These are phyloP conservation scores for Clathrus columnatus DNA, from an alignment of 768 basidiomycete species.

Conservation along the genomic window DNA sequence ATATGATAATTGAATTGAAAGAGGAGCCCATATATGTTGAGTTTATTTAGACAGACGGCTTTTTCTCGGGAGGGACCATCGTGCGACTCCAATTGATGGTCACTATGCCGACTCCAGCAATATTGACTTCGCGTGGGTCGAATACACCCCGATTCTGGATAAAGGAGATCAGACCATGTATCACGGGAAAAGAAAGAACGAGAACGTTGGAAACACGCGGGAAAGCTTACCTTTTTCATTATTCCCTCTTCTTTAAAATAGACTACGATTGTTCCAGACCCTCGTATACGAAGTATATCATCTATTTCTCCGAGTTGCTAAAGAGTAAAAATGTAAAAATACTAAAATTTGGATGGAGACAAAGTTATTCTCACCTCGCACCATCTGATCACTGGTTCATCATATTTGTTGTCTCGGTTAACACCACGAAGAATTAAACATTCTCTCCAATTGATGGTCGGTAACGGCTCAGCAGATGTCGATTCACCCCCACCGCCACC, in stretches of 20 bases:
- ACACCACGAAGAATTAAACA: slow-evolving; percentile 1
- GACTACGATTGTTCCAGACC: neutral
- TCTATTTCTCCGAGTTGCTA: neutral
- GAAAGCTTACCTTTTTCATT: slow-evolving; percentile 2
- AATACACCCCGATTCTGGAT: neutral
- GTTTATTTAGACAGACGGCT: neutral
- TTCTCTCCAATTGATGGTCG: neutral
- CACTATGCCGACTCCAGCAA: slow-evolving; percentile 3
- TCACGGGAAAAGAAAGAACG: neutral
- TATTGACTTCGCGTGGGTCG: neutral
- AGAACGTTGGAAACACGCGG: neutral
- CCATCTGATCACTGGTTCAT: slow-evolving; percentile 1
- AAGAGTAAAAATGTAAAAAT: neutral
- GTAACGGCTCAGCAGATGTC: neutral
- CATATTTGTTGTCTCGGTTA: neutral
- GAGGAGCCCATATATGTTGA: too few species aligned
- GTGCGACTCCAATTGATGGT: slow-evolving; percentile 2
- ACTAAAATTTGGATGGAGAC: neutral
- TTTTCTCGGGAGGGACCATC: neutral
- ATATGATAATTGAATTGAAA: too few species aligned
- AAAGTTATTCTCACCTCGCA: neutral
- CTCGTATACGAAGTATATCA: neutral
- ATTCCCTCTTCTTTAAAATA: neutral
- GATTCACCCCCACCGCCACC: neutral
- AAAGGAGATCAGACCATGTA: neutral